Evolutionary conservation across 495 filamentous ascomycete species (phyloP), one percentile per base, ranked within the genome.

Genomic region (Hypoxylon rickii): DNA sequence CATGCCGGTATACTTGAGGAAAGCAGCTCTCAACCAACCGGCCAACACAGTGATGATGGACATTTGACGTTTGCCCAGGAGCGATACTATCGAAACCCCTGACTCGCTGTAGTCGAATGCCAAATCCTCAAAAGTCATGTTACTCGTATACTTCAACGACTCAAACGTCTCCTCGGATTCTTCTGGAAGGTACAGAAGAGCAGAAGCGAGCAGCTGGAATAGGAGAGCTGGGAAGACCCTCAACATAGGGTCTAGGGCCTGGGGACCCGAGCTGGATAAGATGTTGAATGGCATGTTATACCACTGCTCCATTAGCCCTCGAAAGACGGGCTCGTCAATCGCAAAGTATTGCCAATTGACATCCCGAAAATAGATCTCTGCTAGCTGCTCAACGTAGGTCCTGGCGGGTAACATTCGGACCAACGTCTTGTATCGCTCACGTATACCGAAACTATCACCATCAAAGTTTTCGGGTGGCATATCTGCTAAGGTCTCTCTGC

Each of bases 281-380:
- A 73, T 51, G 17, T 64, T 70, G 51, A 78, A 78, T 6, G 79
- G 74, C 12, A 79, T 60, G 15, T 51, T 69, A 31, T 79, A 67
- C 83, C 83, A 87, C 24, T 76, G 64, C 7, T 70, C 66, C 33
- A 86, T 69, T 19, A 80, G 73, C 1, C 64, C 61, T 31, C 73
- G 64, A 46, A 84, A 83, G 1, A 78, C 60, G 15, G 71, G 70
- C 42, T 78, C 74, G 48, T 87, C 83, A 8, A 86, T 64, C 24
- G 74, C 69, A 33, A 71, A 78, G 50, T 87, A 86, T 44, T 81
- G 76, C 76, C 81, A 83, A 64, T 86, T 85, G 52, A 85, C 77
- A 13, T 79, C 76, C 3, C 57, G 51, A 54, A 87, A 84, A 67
- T 78, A 87, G 3, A 80, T 68, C 3, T 73, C 72, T 3, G 81